phyloP scores from a whole-genome alignment of 805 yeast genomes.

The Barnettozyma californica region DNA sequence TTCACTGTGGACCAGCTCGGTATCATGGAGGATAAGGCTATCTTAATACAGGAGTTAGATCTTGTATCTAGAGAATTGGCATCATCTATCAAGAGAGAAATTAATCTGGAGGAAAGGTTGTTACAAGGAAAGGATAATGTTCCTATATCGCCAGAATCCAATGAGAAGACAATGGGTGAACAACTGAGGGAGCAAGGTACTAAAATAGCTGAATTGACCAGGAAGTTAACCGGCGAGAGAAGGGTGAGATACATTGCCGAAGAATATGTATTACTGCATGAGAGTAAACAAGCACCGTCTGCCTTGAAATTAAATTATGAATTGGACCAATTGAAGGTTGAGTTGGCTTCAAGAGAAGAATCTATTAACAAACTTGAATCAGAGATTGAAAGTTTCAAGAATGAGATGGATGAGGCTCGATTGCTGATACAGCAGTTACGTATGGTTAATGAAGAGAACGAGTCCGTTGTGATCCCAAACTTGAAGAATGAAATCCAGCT shows the following conservation, averaged over 20 bases:
- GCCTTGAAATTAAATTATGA: conserved; percentile 52
- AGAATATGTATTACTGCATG: conserved; percentile 56
- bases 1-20: conserved; percentile 60
- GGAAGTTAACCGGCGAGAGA: conserved; percentile 58
- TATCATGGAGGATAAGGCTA: conserved; percentile 53
- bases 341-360: conserved; percentile 44
- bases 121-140: conserved; percentile 1
- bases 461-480: conserved; percentile 39
- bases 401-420: conserved; percentile 33
- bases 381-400: conserved; percentile 35
- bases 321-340: conserved; percentile 46
- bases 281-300: conserved; percentile 47
- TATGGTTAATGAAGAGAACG: conserved; percentile 37
- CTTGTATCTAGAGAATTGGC: conserved; percentile 70
- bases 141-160: conserved; percentile 5
- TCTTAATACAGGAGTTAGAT: conserved; percentile 57
- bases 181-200: conserved; percentile 32
- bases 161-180: background rate
- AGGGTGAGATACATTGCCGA: conserved; percentile 63
- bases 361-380: conserved; percentile 40
- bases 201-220: conserved; percentile 48
- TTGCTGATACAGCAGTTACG: conserved; percentile 36
- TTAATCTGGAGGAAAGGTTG: conserved; percentile 47
- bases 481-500: conserved; percentile 38
- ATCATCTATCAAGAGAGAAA: conserved; percentile 63